A percentile compares a stretch with the other conserved stretches of the same genome.
These are phyloP conservation scores for Schizochytrium sp. DNA, from an alignment of 108 stramenopile species.

Conservation along the genomic window DNA sequence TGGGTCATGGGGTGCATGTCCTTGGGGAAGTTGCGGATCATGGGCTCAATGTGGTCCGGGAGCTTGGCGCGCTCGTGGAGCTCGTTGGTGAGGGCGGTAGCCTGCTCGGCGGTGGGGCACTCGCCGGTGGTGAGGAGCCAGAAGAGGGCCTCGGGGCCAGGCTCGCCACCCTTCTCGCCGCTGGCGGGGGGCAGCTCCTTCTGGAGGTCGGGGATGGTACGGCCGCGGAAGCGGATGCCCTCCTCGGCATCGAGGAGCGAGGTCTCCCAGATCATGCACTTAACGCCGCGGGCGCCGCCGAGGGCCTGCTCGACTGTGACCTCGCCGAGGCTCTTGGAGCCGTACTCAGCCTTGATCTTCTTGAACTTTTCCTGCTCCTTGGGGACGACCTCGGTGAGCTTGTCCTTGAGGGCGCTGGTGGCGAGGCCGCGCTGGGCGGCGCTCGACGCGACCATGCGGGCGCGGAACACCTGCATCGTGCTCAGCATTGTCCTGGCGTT, in stretches of 20 bases:
- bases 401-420: constrained; percentile 76
- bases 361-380: constrained; percentile 73
- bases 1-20: constrained; percentile 99
- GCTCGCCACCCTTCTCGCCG: constrained; percentile 77
- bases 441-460: background rate
- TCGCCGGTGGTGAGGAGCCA: constrained; percentile 95
- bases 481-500: background rate
- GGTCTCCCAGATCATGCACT: constrained; percentile 99
- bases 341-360: constrained; percentile 88
- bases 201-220: constrained; percentile 97
- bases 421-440: constrained; percentile 28
- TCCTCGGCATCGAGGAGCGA: constrained; percentile 94
- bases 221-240: constrained; percentile 96
- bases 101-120: constrained; percentile 94
- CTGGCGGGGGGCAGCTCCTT: constrained; percentile 77
- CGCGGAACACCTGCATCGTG: background rate
- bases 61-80: constrained; percentile 74
- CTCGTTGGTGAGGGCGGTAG: constrained; percentile 81
- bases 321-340: constrained; percentile 77
- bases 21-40: constrained; percentile 85
- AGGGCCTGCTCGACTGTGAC: constrained; percentile 86
- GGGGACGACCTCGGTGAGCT: constrained; percentile 80
- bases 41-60: constrained; percentile 77
- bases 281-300: constrained; percentile 93
- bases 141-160: constrained; percentile 82